Base-by-base conservation (phyloP, 192 early-diverging fungal species). In the Entrophospora sp. region DNA sequence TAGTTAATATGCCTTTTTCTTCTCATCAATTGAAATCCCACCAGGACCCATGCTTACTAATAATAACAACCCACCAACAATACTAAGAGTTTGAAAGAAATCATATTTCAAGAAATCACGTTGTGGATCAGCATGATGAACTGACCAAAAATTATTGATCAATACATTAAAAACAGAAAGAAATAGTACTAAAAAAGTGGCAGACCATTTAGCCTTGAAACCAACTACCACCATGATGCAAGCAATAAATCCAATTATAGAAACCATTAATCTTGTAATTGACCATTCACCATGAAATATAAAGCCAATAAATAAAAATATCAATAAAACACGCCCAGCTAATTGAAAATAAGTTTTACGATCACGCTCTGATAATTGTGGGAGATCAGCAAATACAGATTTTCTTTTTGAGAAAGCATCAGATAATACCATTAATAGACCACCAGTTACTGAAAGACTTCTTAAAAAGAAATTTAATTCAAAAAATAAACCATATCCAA, bases 141-240 rank as follows among this genome's bases (percentile, higher is more conserved):
- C 81, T 3, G 88, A 83, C 95, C 95, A 97, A 83, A 90, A 98
- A 82, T 97, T 97, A 77, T 98, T 97, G 53, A 97, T 83, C 12
- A 92, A 69, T 40, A 98, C 81, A 73, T 98, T 97, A 71, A 86
- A 88, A 58, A 98, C 79, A 30, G 87, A 89, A 57, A 98, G 69
- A 66, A 98, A 87, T 27, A 92, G 73, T 42, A 97, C 89, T 40
- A 98, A 71, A 53, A 97, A 90, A 77, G 92, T 92, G 24, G 96
- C 95, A 18, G 93, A 93, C 82, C 84, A 92, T 79, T 93, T 95
- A 37, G 96, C 94, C 77, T 97, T 98, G 81, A 97, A 98, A 0
- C 96, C 96, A 32, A 98, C 85, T 2, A 91, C 93, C 25, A 98
- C 91, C 91, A 96, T 91, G 42, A 95, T 69, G 72, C 93, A 95